These are phyloP conservation scores for Globomyces pollinis-pini DNA, from an alignment of 192 early-diverging fungal species.

Conservation along the genomic window DNA sequence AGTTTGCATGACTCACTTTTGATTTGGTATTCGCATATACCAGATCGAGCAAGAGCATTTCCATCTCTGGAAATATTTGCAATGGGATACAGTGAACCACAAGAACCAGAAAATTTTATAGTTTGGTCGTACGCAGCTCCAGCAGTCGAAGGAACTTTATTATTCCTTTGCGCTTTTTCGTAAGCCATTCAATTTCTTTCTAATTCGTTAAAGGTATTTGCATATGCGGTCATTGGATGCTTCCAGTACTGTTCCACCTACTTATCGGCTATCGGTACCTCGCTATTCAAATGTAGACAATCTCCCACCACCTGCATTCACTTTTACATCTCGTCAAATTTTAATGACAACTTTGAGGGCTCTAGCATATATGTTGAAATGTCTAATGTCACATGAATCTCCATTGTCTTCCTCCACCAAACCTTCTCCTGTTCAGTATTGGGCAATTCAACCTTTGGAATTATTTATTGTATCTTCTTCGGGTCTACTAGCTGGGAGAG, in stretches of 20 bases:
- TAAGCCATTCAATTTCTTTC: too few species aligned
- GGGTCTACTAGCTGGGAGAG: background rate
- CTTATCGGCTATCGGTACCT: background rate
- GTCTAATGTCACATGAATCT: background rate
- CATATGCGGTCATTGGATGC: constrained; percentile 1
- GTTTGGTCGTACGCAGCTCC: background rate
- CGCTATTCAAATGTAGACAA: constrained; percentile 1
- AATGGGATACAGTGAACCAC: background rate
- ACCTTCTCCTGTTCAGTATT: constrained; percentile 10
- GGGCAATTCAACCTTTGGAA: constrained; percentile 12
- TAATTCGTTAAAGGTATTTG: too few species aligned
- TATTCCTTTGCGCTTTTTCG: constrained; percentile 1
- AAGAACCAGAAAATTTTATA: background rate
- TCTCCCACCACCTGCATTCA: background rate
- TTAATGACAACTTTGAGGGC: constrained; percentile 4
- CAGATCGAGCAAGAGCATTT: background rate
- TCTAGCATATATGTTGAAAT: constrained; percentile 1
- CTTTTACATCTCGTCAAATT: constrained; percentile 2
- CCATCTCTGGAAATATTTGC: constrained; percentile 8
- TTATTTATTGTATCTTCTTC: constrained; percentile 11
- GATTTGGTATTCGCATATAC: background rate
- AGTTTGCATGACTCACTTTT: background rate
- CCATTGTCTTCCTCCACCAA: background rate
- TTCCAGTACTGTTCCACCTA: background rate
- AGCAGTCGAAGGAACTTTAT: constrained; percentile 1